Conservation (phyloP, 352 stramenopile genomes). For the Thraustochytrium sp. region DNA sequence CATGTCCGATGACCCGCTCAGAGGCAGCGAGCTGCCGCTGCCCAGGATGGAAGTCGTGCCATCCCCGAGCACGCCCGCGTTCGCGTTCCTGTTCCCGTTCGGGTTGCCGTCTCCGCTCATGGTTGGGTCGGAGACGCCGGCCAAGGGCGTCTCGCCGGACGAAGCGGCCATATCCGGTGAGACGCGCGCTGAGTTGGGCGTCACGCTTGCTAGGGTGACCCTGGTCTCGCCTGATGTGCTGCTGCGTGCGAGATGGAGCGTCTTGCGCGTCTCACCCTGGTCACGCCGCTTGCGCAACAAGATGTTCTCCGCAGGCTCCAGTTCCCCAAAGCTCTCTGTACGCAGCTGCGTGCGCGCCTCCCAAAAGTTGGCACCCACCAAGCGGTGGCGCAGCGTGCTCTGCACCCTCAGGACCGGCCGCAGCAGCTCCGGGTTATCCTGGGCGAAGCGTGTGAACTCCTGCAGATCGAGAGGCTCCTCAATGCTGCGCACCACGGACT, state of each 20-base stretch:
- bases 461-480: not conserved
- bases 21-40: too few species aligned
- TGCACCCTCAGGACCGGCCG: slow-evolving; percentile 10
- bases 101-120: too few species aligned
- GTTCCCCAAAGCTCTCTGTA: slow-evolving; percentile 29
- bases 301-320: slow-evolving; percentile 29
- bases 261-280: not conserved
- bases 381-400: not conserved
- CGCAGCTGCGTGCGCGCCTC: not conserved
- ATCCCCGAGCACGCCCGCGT: too few species aligned
- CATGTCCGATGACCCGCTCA: too few species aligned
- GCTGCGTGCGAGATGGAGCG: not conserved
- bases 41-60: too few species aligned
- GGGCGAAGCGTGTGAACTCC: not conserved
- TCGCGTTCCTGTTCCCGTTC: too few species aligned
- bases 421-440: not conserved
- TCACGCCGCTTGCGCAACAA: not conserved
- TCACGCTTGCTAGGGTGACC: too few species aligned
- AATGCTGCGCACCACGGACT: not conserved
- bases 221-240: too few species aligned
- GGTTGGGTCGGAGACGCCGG: too few species aligned
- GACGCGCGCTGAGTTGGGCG: too few species aligned
- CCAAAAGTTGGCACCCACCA: slow-evolving; percentile 30
- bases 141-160: too few species aligned
- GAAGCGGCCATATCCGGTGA: too few species aligned